A percentile compares a stretch with the other conserved stretches of the same genome.
phyloP scores from a whole-genome alignment of 2,329 filamentous ascomycete species.

The Fonsecaea pedrosoi region DNA sequence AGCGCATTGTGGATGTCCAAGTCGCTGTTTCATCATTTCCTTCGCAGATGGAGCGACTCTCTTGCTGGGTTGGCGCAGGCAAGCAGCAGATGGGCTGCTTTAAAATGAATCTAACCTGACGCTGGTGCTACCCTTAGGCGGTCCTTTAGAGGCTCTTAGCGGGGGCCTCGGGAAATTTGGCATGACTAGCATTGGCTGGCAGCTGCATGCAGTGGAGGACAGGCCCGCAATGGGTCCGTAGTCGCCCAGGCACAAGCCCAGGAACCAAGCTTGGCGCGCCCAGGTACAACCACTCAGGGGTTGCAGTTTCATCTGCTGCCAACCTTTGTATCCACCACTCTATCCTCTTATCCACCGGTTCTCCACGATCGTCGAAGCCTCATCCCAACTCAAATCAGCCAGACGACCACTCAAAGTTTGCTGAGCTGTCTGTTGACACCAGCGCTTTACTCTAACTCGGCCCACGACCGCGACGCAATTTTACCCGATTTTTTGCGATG shows the following conservation, averaged over 20 bases:
- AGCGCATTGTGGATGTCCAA: constrained; percentile 22
- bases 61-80: constrained; percentile 28
- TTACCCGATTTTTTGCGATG: constrained; percentile 16
- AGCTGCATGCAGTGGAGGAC: constrained; percentile 29
- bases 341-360: constrained; percentile 5
- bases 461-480: constrained; percentile 27
- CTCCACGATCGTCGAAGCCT: constrained; percentile 26
- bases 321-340: not conserved
- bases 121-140: constrained; percentile 17
- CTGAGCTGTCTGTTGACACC: constrained; percentile 22
- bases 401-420: constrained; percentile 24
- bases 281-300: not conserved
- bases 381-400: constrained; percentile 27
- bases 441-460: constrained; percentile 22
- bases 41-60: constrained; percentile 29
- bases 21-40: constrained; percentile 16
- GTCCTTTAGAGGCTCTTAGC: constrained; percentile 16
- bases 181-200: constrained; percentile 29
- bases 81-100: constrained; percentile 6
- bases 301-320: constrained; percentile 10
- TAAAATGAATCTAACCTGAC: constrained; percentile 22
- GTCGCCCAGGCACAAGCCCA: not conserved
- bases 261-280: not conserved
- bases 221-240: constrained; percentile 17
- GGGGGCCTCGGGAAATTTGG: constrained; percentile 35